Base-by-base conservation (phyloP, 2,329 filamentous ascomycete species). In the Pezicula radicicola region DNA sequence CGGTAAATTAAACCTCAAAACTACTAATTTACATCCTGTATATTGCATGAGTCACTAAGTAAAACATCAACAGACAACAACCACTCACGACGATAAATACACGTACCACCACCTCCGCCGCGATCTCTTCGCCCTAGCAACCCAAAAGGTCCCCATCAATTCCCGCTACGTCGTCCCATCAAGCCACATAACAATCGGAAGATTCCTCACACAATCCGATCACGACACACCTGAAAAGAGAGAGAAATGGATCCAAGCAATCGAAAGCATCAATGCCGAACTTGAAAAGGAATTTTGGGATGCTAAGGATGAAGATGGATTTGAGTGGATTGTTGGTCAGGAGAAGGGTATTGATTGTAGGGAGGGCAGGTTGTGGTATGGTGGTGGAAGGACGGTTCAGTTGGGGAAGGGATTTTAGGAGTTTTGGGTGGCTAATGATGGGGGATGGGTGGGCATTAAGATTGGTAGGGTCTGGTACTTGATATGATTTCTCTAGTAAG, bases 31-130 rank as follows among this genome's bases (percentile, higher is more conserved):
- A 25, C 56, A 51, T 4, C 56, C 65, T 7, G 58, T 61, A 13
- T 52, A 60, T 12, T 60, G 36, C 67, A 6, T 25, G 25, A 6
- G 4, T 25, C 25, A 25, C 25, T 5, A 7, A 25, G 2, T 4
- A 25, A 25, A 25, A 25, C 25, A 19, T 7, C 25, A 25, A 25
- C 25, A 25, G 25, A 25, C 6, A 40, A 54, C 69, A 13, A 66
- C 19, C 19, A 19, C 73, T 15, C 70, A 77, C 37, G 78, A 81
- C 16, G 88, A 94, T 59, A 64, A 60, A 1, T 97, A 90, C 70
- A 92, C 88, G 0, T 97, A 97, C 68, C 93, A 97, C 66, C 93
- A 97, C 68, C 81, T 97, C 8, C 84, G 93, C 3, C 80, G 87
- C 4, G 91, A 96, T 65, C 67, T 95, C 12, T 94, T 86, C 66